Evolutionary conservation across 371 early-diverging fungal species (phyloP).

Genomic region (Mucor circinelloides): DNA sequence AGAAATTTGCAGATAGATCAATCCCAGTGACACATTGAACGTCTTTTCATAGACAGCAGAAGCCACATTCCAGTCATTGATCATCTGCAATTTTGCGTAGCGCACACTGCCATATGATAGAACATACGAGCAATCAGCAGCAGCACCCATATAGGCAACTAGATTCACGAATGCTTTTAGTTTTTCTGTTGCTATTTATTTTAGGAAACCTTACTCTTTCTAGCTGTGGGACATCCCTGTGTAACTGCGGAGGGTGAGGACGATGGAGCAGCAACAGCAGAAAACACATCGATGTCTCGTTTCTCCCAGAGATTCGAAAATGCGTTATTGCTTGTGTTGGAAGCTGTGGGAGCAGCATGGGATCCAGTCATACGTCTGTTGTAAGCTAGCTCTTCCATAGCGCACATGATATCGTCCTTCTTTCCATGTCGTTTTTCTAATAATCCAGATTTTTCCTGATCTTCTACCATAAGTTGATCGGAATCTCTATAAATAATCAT

Average conservation of each 20-base stretch:
- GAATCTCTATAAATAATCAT: constrained; percentile 76
- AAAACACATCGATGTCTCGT: neutral
- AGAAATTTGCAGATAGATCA: constrained; percentile 79
- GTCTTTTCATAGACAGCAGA: constrained; percentile 85
- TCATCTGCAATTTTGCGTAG: constrained; percentile 70
- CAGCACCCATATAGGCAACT: constrained; percentile 54
- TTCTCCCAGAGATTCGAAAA: constrained; percentile 24
- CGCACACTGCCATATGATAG: constrained; percentile 57
- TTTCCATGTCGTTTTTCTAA: neutral
- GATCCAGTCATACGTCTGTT: constrained; percentile 25
- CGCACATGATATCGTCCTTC: constrained; percentile 17
- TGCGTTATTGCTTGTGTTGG: neutral
- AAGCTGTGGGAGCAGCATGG: constrained; percentile 3
- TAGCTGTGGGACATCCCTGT: constrained; percentile 24
- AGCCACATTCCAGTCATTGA: constrained; percentile 78
- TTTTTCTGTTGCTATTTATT: neutral
- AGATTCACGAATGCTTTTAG: neutral
- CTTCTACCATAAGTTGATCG: constrained; percentile 36
- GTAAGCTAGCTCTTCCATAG: constrained; percentile 27
- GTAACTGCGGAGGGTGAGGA: neutral
- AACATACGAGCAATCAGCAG: constrained; percentile 81
- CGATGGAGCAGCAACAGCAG: neutral
- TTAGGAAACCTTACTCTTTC: constrained; percentile 18
- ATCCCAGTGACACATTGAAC: constrained; percentile 87
- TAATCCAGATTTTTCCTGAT: neutral